phyloP scores from a whole-genome alignment of 108 stramenopile species.

The Epipyxis sp. region DNA sequence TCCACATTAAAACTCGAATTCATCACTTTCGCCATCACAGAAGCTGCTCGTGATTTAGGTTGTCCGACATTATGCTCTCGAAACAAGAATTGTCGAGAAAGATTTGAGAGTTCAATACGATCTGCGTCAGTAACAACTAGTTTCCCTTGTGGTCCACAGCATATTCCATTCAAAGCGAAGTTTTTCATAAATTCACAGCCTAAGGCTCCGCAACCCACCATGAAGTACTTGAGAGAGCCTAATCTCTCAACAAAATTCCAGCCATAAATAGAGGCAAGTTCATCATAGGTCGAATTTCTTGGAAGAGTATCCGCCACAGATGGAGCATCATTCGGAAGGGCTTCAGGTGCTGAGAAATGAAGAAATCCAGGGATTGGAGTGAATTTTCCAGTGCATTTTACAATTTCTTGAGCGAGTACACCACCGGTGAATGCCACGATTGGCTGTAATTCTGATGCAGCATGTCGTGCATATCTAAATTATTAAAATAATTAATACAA shows the following conservation, averaged over 20 bases:
- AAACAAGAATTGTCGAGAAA: constrained; percentile 78
- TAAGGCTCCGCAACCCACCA: constrained; percentile 78
- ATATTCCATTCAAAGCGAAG: constrained; percentile 72
- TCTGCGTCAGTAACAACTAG: constrained; percentile 78
- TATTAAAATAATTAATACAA: too few species aligned
- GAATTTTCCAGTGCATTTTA: constrained; percentile 76
- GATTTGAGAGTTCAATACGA: constrained; percentile 74
- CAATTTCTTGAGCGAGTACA: constrained; percentile 78
- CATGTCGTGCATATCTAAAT: constrained; percentile 60
- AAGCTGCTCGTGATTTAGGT: constrained; percentile 69
- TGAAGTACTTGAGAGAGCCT: constrained; percentile 65
- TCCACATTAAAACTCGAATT: constrained; percentile 66
- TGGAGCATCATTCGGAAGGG: constrained; percentile 51
- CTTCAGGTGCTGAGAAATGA: constrained; percentile 57
- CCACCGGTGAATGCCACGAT: constrained; percentile 75
- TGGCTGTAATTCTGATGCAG: constrained; percentile 63
- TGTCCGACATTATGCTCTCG: constrained; percentile 75
- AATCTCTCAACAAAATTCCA: constrained; percentile 60
- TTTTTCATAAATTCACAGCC: constrained; percentile 84
- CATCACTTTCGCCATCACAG: constrained; percentile 67
- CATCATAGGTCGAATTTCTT: constrained; percentile 63
- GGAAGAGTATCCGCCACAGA: constrained; percentile 47
- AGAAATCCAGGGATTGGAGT: constrained; percentile 70
- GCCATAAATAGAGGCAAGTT: constrained; percentile 70
- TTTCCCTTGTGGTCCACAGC: constrained; percentile 64